Evolutionary conservation across 2,329 filamentous ascomycete genomes (phyloP).

Genomic region (Fusarium citri): DNA sequence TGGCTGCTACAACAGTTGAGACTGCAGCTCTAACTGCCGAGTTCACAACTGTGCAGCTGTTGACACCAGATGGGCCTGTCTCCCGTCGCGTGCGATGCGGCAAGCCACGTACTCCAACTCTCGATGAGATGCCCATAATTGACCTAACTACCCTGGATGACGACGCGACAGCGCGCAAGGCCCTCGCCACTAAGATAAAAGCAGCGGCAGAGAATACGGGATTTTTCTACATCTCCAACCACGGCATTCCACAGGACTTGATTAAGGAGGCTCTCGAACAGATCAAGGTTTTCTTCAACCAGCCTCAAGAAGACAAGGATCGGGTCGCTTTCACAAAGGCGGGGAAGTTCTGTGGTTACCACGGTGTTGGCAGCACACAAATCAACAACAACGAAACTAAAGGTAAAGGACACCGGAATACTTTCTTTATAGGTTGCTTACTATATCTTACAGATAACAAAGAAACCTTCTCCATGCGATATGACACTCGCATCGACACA

Average conservation of each 20-base stretch:
- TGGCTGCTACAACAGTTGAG: background rate
- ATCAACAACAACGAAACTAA: constrained; percentile 13
- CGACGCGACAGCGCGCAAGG: background rate
- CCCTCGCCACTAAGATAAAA: background rate
- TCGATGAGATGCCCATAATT: constrained; percentile 9
- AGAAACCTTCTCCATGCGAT: constrained; percentile 19
- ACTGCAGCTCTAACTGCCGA: background rate
- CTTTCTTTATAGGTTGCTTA: rapidly evolving
- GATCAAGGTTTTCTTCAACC: background rate
- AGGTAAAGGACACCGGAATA: background rate
- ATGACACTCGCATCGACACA: constrained; percentile 8
- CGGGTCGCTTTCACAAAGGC: constrained; percentile 7
- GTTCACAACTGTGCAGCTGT: constrained; percentile 9
- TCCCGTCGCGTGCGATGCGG: constrained; percentile 15
- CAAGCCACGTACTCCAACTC: constrained; percentile 10
- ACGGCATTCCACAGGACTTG: background rate
- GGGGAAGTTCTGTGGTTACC: constrained; percentile 20
- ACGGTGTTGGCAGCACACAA: constrained; percentile 6
- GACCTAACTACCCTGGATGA: background rate
- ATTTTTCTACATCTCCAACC: background rate
- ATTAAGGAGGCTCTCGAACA: background rate
- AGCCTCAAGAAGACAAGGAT: background rate
- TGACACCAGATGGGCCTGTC: constrained; percentile 11
- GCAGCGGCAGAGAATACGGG: constrained; percentile 2
- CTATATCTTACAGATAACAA: background rate